Conservation (phyloP, 768 basidiomycete genomes). For the Termitomyces sp. region DNA sequence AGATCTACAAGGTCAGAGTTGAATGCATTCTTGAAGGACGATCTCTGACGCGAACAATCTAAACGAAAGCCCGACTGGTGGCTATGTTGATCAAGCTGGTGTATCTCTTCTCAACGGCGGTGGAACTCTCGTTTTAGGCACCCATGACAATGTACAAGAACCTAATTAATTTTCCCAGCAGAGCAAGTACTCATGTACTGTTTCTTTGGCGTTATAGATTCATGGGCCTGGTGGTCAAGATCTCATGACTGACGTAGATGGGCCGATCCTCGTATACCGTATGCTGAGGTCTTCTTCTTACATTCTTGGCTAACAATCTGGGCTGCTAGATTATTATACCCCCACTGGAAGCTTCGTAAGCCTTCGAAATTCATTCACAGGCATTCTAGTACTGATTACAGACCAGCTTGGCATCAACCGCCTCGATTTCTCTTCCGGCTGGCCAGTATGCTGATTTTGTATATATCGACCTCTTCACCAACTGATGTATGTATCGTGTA, state of each 20-base stretch:
- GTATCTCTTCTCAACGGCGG: slow-evolving; percentile 42
- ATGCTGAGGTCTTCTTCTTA: slow-evolving; percentile 16
- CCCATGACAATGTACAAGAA: slow-evolving; percentile 34
- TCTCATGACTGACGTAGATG: slow-evolving; percentile 38
- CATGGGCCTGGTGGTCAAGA: slow-evolving; percentile 54
- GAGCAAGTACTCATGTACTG: not conserved
- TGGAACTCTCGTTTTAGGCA: slow-evolving; percentile 44
- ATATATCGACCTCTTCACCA: not conserved
- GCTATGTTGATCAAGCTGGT: slow-evolving; percentile 42
- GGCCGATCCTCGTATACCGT: slow-evolving; percentile 48
- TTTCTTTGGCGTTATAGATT: slow-evolving; percentile 25
- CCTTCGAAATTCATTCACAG: not conserved
- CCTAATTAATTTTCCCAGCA: not conserved
- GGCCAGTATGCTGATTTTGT: slow-evolving; percentile 32
- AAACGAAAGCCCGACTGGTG: slow-evolving; percentile 32
- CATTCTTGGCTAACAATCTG: not conserved
- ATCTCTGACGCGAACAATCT: not conserved
- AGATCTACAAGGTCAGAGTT: slow-evolving; percentile 33
- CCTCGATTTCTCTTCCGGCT: slow-evolving; percentile 44
- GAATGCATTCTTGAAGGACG: not conserved
- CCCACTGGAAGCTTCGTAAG: slow-evolving; percentile 38
- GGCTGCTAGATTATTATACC: slow-evolving; percentile 43
- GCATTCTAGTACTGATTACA: not conserved
- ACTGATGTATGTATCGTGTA: not conserved
- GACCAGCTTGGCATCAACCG: slow-evolving; percentile 39